Conservation (phyloP, 2,329 filamentous ascomycete genomes). For the Aspergillus jensenii region DNA sequence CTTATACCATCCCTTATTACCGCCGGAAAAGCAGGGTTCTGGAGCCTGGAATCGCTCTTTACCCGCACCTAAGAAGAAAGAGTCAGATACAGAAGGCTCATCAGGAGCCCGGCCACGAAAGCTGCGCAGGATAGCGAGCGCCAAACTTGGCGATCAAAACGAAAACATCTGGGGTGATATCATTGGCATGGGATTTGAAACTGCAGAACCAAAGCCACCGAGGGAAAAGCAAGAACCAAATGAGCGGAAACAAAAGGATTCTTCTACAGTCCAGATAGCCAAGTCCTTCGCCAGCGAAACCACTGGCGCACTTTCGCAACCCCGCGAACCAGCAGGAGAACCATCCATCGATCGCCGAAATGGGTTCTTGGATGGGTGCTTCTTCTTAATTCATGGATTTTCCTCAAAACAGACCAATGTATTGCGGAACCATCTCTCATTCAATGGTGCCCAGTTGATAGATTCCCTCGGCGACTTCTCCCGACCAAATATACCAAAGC, state of each 20-base stretch:
- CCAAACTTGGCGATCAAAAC: conserved; percentile 75
- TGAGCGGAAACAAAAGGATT: conserved; percentile 12
- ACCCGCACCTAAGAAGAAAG: conserved; percentile 23
- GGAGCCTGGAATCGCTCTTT: conserved; percentile 69
- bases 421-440: conserved; percentile 41
- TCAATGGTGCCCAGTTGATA: conserved; percentile 42
- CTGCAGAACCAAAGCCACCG: conserved; percentile 25
- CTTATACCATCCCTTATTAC: conserved; percentile 75
- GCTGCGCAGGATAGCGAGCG: conserved; percentile 81
- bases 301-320: conserved; percentile 27
- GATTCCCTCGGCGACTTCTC: conserved; percentile 34
- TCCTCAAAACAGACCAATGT: conserved; percentile 47
- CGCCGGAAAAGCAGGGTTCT: conserved; percentile 68
- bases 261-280: conserved; percentile 30
- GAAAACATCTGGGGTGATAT: conserved; percentile 91
- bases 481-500: conserved; percentile 34
- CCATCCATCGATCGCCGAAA: conserved; percentile 32
- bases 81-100: conserved; percentile 45
- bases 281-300: conserved; percentile 42
- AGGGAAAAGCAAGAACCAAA: conserved; percentile 26
- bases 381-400: conserved; percentile 64
- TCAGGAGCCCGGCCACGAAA: conserved; percentile 70
- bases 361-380: conserved; percentile 55
- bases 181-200: conserved; percentile 51
- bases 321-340: conserved; percentile 18